These are phyloP conservation scores for Entomortierella parvispora DNA, from an alignment of 192 early-diverging fungal species.

Conservation along the genomic window DNA sequence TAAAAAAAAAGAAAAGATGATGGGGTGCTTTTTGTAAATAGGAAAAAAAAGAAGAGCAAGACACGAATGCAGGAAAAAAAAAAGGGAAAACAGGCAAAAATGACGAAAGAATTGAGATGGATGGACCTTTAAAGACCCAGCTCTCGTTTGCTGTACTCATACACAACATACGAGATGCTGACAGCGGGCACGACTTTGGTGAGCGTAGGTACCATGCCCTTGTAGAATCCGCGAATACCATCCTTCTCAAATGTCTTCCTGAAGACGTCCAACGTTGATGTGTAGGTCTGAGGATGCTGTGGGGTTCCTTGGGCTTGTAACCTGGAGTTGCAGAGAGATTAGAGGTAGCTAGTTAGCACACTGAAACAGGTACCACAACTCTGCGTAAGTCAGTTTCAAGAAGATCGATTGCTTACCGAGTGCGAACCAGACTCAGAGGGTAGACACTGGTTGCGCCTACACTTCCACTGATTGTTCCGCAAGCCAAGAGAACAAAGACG, in stretches of 20 bases:
- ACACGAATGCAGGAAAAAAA: constrained; percentile 8
- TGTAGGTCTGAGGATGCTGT: constrained; percentile 75
- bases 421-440: constrained; percentile 77
- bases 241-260: constrained; percentile 70
- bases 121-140: constrained; percentile 22
- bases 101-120: background rate
- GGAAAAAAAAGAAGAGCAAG: constrained; percentile 2
- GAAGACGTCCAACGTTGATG: constrained; percentile 68
- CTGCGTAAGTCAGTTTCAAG: too few relatives aligned
- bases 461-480: constrained; percentile 74
- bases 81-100: background rate
- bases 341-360: too few relatives aligned
- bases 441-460: constrained; percentile 77
- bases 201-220: constrained; percentile 77
- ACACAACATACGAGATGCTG: constrained; percentile 77
- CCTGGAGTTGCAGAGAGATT: too few relatives aligned
- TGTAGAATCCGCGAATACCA: constrained; percentile 76
- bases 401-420: constrained; percentile 61
- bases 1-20: constrained; percentile 10
- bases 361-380: too few relatives aligned
- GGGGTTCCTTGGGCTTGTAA: constrained; percentile 85
- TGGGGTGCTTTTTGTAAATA: background rate
- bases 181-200: constrained; percentile 82
- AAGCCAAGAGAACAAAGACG: constrained; percentile 64
- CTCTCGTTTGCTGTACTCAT: constrained; percentile 62